These are phyloP conservation scores for Mrakia frigida DNA, from an alignment of 768 basidiomycete genomes.

Conservation along the genomic window DNA sequence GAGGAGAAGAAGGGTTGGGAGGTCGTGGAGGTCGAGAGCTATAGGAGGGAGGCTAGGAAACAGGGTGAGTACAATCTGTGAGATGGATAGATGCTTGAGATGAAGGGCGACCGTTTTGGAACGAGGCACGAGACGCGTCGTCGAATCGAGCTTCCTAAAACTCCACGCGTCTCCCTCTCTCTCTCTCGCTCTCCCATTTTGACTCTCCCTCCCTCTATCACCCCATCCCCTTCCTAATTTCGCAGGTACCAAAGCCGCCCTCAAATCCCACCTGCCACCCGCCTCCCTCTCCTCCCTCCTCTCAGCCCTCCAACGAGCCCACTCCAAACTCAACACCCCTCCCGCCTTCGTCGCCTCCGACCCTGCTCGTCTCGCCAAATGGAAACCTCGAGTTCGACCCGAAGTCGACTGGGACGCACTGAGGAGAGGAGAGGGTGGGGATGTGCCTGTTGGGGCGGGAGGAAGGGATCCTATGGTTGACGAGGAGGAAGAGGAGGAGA, in stretches of 20 bases:
- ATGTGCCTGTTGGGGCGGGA: conserved; percentile 45
- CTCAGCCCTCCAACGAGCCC: conserved; percentile 59
- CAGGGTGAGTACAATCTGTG: too few species aligned
- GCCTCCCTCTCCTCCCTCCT: conserved; percentile 63
- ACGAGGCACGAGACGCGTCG: not conserved
- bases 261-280: conserved; percentile 63
- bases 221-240: too few species aligned
- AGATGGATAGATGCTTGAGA: too few species aligned
- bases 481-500: conserved; percentile 33
- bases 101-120: too few species aligned
- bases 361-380: conserved; percentile 53
- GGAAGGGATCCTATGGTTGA: conserved; percentile 33
- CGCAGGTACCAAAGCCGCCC: conserved; percentile 37
- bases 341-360: conserved; percentile 55
- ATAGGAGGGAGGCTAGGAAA: conserved; percentile 23
- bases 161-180: not conserved
- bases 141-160: too few species aligned
- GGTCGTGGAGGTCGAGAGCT: conserved; percentile 24
- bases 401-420: conserved; percentile 71
- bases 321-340: conserved; percentile 62
- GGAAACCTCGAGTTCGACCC: conserved; percentile 62
- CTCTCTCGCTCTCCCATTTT: not conserved
- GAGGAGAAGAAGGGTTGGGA: conserved; percentile 35
- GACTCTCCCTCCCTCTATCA: too few species aligned
- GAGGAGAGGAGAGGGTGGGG: conserved; percentile 36